phyloP scores from a whole-genome alignment of 2,329 filamentous ascomycete genomes.

The Thermothelomyces thermophilus region DNA sequence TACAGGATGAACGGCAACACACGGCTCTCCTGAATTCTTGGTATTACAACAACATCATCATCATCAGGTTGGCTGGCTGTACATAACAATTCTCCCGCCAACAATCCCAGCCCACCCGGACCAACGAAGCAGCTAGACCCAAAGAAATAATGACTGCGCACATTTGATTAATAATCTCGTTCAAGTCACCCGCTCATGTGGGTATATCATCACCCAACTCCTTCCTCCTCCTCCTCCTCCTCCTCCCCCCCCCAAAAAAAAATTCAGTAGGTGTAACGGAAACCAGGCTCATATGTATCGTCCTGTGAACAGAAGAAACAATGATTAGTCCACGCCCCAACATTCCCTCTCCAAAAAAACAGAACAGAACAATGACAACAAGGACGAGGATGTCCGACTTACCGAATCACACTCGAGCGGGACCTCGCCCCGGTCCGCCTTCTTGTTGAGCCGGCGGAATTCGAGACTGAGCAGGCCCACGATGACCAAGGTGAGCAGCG shows the following conservation, averaged over 20 bases:
- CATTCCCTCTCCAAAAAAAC: neutral
- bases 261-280: constrained; percentile 35
- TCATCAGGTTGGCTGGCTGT: no score
- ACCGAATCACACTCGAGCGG: constrained; percentile 45
- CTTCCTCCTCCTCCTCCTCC: no score
- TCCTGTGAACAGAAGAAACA: constrained; percentile 24
- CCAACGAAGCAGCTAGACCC: no score
- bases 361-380: neutral
- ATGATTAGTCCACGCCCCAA: constrained; percentile 36
- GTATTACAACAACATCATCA: no score
- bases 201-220: no score
- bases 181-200: no score
- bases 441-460: constrained; percentile 40
- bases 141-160: no score
- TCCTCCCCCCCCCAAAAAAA: neutral
- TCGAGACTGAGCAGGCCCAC: constrained; percentile 36
- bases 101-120: no score
- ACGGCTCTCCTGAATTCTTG: no score
- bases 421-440: constrained; percentile 48
- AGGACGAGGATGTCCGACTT: constrained; percentile 26
- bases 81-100: no score
- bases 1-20: neutral
- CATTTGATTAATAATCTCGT: no score
- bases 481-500: constrained; percentile 40
- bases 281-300: constrained; percentile 33